Base-by-base conservation (phyloP, 2,329 filamentous ascomycete species). In the Phaeosphaeria sp. region DNA sequence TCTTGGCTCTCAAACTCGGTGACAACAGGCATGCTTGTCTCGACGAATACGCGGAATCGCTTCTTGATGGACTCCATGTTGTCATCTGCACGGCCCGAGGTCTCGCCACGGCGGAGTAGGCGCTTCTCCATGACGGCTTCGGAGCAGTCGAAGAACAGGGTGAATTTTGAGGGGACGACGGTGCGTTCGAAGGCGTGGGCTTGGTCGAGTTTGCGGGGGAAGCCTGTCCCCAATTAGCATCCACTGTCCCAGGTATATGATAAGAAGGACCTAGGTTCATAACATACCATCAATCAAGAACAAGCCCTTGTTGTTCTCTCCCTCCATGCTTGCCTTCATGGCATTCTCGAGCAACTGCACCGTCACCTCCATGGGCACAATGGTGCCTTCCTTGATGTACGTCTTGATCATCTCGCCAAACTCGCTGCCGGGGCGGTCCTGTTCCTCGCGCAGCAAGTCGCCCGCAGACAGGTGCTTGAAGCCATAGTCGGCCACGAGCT, bases 331-430 rank as follows among this genome's bases (percentile, higher is more conserved):
- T 9, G 85, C 87, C 55, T 84, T 84, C 92, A 99, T 98, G 57
- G 93, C 92, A 78, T 97, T 96, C 80, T 97, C 93, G 44, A 99
- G 86, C 36, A 99, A 82, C 71, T 93, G 90, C 58, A 99, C 90
- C 5, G 95, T 99, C 50, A 98, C 93, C 79, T 98, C 94, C 92
- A 97, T 96, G n/a, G 95, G 95, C 63, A 99, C 95, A 78, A 99
- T 99, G 69, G 88, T 88, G 58, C 95, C 95, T 76, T 99, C 90
- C 74, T 90, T 91, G 84, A 99, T 99, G 82, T 95, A 93, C 68
- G 90, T 86, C 77, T 90, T 90, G 85, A 99, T 99, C 81, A 98
- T 85, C 65, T 93, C 87, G 76, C 95, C 95, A 77, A 96, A 98
- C 79, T 97, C 84, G 64, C 89, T 92, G 56, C 92, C 93, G 0